Base-by-base conservation (phyloP, 805 yeast species). In the Candida boidinii region DNA sequence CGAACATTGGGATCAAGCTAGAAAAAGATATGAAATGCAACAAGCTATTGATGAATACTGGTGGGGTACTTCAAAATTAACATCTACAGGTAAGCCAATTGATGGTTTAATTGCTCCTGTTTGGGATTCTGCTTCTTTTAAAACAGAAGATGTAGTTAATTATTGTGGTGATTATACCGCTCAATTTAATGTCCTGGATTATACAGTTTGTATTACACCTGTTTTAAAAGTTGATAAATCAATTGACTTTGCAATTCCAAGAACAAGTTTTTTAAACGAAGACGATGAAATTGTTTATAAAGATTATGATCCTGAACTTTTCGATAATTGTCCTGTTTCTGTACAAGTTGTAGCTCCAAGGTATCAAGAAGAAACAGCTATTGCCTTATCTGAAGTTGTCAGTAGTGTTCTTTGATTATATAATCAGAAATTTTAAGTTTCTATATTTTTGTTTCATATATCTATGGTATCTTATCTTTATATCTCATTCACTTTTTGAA, bases 321-420 rank as follows among this genome's bases (percentile, higher is more conserved):
- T 53, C 32, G 58, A 63, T 36, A 73, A 72, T 3, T 72, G 71
- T 42, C 79, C 82, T 0, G 72, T 76, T 2, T 60, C 67, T 3
- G 41, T 76, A 5, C 85, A 78, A 47, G 40, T 78, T 16, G 66
- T 73, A 14, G 68, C 78, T 15, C 60, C 68, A 33, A 60, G 76
- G 37, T 68, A 66, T 34, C 68, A 74, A 39, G 85, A 78, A 45
- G 85, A 78, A 45, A 68, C 68, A 45, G 66, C 67, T 4, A 47
- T 74, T 23, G 63, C 55, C 4, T 46, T 68, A 39, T 28, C 51
- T 24, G 47, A 47, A 26, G 37, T 45, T 21, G 41, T 44, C 26
- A 34, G n/a, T n/a, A n/a, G n/a, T n/a, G n/a, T n/a, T n/a, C n/a
- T n/a, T n/a, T n/a, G n/a, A n/a, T n/a, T n/a, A n/a, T n/a, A n/a